These are phyloP conservation scores for Metschnikowia arizonensis DNA, from an alignment of 805 yeast genomes.

Conservation along the genomic window DNA sequence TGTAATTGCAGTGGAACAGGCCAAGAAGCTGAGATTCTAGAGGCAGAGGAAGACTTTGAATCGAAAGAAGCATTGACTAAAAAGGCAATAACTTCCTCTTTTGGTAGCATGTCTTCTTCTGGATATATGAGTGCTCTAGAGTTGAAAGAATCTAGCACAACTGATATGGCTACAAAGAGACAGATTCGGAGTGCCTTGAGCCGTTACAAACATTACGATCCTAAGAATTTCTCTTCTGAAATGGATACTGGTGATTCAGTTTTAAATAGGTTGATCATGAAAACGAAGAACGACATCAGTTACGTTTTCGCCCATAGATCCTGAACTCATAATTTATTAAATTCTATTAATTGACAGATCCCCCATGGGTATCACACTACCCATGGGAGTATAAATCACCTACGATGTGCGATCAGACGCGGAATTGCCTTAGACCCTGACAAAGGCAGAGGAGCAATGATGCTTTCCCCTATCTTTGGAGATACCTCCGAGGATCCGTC, in stretches of 20 bases:
- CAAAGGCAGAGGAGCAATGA: too few relatives aligned
- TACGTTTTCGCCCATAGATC: slow-evolving; percentile 13
- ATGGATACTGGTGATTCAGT: slow-evolving; percentile 15
- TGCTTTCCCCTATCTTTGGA: too few relatives aligned
- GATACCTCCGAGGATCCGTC: too few relatives aligned
- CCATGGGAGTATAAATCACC: too few relatives aligned
- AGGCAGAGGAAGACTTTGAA: slow-evolving; percentile 10
- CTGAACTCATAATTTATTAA: background rate
- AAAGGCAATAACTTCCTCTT: background rate
- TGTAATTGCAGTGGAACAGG: slow-evolving; percentile 54
- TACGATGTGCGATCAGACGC: too few relatives aligned
- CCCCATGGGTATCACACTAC: too few relatives aligned
- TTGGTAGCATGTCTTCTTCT: slow-evolving; percentile 8
- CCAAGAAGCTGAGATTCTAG: slow-evolving; percentile 17
- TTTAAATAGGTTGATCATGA: slow-evolving; percentile 10
- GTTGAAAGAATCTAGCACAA: slow-evolving; percentile 27
- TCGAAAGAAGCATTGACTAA: background rate
- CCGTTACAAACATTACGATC: slow-evolving; percentile 63
- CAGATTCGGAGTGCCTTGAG: slow-evolving; percentile 55
- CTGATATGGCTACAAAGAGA: slow-evolving; percentile 28
- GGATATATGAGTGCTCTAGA: slow-evolving; percentile 59
- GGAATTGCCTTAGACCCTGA: too few relatives aligned
- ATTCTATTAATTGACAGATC: too few relatives aligned
- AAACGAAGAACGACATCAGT: slow-evolving; percentile 11
- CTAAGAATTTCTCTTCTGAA: slow-evolving; percentile 20